Conservation (phyloP, 768 basidiomycete species). For the Boletales sp. region DNA sequence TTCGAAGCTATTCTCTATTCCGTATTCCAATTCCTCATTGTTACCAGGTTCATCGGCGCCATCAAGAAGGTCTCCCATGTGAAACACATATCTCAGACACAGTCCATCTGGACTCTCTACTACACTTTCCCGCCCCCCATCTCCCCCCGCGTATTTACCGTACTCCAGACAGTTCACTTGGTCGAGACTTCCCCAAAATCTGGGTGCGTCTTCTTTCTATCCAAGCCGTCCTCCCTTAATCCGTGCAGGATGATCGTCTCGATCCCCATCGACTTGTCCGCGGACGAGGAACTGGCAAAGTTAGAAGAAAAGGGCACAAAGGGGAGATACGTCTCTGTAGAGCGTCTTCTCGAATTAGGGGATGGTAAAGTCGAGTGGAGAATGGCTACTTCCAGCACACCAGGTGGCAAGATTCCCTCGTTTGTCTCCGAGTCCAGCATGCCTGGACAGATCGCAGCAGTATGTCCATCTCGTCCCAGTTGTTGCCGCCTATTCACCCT, state of each 20-base stretch:
- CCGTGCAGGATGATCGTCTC: conserved; percentile 43
- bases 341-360: conserved; percentile 58
- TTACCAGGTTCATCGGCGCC: conserved; percentile 57
- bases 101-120: conserved; percentile 66
- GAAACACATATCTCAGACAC: conserved; percentile 59
- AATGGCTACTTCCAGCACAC: conserved; percentile 74
- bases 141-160: conserved; percentile 74
- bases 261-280: conserved; percentile 63
- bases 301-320: conserved; percentile 62
- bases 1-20: conserved; percentile 28
- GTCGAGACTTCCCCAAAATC: conserved; percentile 47
- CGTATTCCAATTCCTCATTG: neutral
- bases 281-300: conserved; percentile 53
- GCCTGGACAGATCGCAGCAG: conserved; percentile 60
- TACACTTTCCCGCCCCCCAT: conserved; percentile 72
- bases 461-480: conserved; percentile 20
- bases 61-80: conserved; percentile 62
- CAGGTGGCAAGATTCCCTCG: conserved; percentile 65
- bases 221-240: neutral
- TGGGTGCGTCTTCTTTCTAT: conserved; percentile 44
- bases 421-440: conserved; percentile 61
- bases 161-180: conserved; percentile 60
- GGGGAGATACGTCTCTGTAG: conserved; percentile 69
- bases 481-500: conserved; percentile 1
- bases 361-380: conserved; percentile 70